These are phyloP conservation scores for Maudiozyma saulgeensis DNA, from an alignment of 805 yeast species.

Conservation along the genomic window DNA sequence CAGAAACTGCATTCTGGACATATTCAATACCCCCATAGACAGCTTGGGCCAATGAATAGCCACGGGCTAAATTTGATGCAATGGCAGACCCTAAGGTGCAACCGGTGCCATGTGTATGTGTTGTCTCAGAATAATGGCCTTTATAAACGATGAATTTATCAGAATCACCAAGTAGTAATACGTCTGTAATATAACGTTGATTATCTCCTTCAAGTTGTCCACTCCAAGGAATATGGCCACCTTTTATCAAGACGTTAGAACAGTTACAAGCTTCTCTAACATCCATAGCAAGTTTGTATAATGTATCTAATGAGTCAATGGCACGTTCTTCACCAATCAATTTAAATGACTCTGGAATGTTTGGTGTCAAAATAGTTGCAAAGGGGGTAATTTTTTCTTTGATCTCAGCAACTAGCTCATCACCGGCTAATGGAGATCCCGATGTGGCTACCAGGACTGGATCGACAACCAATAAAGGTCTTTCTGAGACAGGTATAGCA, in stretches of 20 bases:
- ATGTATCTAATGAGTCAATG: constrained; percentile 33
- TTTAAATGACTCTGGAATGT: constrained; percentile 53
- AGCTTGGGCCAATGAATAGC: constrained; percentile 37
- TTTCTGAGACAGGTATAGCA: constrained; percentile 24
- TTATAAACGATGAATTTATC: constrained; percentile 35
- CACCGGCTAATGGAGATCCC: constrained; percentile 50
- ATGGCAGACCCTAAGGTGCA: constrained; percentile 79
- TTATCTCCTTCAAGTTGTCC: constrained; percentile 18
- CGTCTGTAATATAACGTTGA: constrained; percentile 38
- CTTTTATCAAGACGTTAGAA: constrained; percentile 57
- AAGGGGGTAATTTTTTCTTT: constrained; percentile 38
- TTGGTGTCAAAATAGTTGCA: constrained; percentile 67
- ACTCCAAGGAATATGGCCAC: constrained; percentile 57
- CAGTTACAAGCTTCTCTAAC: constrained; percentile 36
- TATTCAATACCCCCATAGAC: constrained; percentile 51
- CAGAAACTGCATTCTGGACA: constrained; percentile 54
- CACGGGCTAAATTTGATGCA: constrained; percentile 62
- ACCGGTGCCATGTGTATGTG: constrained; percentile 81
- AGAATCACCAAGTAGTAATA: constrained; percentile 38
- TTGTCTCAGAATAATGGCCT: constrained; percentile 38
- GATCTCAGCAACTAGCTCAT: constrained; percentile 32
- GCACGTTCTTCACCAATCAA: constrained; percentile 23
- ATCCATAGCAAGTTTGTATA: constrained; percentile 31
- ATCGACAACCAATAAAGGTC: constrained; percentile 50
- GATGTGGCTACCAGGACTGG: constrained; percentile 82